A percentile compares a stretch with the other conserved stretches of the same genome.
Conservation (phyloP, 164 flowering plant species). For the Echeveria elegans region DNA sequence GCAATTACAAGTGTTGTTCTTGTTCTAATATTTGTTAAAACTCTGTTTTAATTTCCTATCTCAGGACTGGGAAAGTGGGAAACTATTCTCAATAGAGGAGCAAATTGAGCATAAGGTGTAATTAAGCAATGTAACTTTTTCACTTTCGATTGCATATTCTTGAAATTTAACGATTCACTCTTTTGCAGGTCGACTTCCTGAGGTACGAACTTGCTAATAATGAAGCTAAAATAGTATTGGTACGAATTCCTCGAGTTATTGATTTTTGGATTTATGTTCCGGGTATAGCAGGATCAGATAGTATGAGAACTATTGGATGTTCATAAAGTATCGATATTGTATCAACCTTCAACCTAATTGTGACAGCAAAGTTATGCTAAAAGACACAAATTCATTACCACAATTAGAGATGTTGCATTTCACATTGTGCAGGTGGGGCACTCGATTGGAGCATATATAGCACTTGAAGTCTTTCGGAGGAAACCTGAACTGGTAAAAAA, state of each 20-base stretch:
- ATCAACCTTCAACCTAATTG: neutral
- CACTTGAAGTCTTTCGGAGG: slow-evolving; percentile 60
- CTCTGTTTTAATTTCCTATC: slow-evolving; percentile 10
- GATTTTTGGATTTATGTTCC: neutral
- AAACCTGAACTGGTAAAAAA: slow-evolving; percentile 51
- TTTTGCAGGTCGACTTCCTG: slow-evolving; percentile 44
- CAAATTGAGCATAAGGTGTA: slow-evolving; percentile 86
- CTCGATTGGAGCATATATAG: slow-evolving; percentile 84
- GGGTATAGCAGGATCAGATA: neutral
- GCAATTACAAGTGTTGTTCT: neutral
- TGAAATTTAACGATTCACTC: neutral
- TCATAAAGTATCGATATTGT: neutral
- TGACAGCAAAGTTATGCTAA: neutral
- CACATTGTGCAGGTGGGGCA: slow-evolving; percentile 72
- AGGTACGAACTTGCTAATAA: slow-evolving; percentile 45
- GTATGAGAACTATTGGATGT: neutral
- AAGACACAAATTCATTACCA: neutral
- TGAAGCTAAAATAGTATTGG: slow-evolving; percentile 61
- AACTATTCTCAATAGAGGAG: slow-evolving; percentile 70
- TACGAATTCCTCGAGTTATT: slow-evolving; percentile 17
- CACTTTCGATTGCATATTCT: neutral
- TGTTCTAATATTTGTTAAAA: neutral
- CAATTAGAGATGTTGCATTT: neutral
- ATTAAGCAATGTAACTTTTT: neutral
- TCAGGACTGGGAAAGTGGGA: slow-evolving; percentile 70